A percentile compares a stretch with the other conserved stretches of the same genome.
phyloP scores from a whole-genome alignment of 1,139 yeast genomes.

The Zygosaccharomyces sapae region DNA sequence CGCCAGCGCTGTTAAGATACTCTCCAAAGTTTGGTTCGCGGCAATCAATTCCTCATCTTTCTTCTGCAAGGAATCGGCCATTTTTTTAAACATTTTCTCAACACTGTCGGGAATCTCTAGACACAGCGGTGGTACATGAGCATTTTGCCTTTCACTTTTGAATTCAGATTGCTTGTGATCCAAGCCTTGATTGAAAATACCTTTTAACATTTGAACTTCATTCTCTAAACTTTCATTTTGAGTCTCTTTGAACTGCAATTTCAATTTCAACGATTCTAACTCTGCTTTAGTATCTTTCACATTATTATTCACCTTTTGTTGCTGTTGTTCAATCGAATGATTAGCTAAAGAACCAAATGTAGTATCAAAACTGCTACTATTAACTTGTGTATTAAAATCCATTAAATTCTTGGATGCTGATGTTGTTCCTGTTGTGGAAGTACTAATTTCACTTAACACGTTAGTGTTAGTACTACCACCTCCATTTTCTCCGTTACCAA shows the following conservation, averaged over 20 bases:
- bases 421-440: conserved; percentile 6
- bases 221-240: conserved; percentile 40
- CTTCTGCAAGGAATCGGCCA: conserved; percentile 48
- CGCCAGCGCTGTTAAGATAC: conserved; percentile 53
- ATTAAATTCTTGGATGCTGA: conserved; percentile 8
- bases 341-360: conserved; percentile 6
- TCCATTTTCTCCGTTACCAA: neutral
- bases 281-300: conserved; percentile 1
- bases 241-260: conserved; percentile 39
- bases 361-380: conserved; percentile 11
- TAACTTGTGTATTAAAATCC: conserved; percentile 5
- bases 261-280: conserved; percentile 26
- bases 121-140: conserved; percentile 7
- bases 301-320: neutral
- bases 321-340: conserved; percentile 1
- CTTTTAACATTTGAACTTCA: conserved; percentile 37
- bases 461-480: neutral
- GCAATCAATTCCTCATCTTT: conserved; percentile 56
- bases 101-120: conserved; percentile 23
- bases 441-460: conserved; percentile 4
- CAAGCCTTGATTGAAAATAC: conserved; percentile 22
- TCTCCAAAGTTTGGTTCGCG: conserved; percentile 59
- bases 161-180: conserved; percentile 19
- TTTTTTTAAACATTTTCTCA: conserved; percentile 34
- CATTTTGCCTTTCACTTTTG: conserved; percentile 8